phyloP scores from a whole-genome alignment of 495 filamentous ascomycete species.

The Apodospora peruviana region DNA sequence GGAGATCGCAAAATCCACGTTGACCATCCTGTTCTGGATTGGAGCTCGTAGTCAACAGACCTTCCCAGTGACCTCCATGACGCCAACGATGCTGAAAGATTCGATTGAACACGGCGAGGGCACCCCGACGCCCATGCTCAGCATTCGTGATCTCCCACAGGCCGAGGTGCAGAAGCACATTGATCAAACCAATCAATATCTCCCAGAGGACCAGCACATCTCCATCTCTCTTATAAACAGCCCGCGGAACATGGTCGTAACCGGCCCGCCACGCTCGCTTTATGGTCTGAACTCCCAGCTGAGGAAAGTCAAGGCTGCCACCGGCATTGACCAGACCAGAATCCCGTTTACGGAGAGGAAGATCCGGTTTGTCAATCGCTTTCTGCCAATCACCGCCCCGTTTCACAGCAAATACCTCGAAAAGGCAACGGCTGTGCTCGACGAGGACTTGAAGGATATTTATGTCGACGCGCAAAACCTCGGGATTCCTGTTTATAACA shows the following conservation, averaged over 20 bases:
- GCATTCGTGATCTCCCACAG: slow-evolving; percentile 84
- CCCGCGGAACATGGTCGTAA: slow-evolving; percentile 93
- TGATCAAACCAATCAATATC: slow-evolving; percentile 89
- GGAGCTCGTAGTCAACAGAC: slow-evolving; percentile 97
- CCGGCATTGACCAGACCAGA: slow-evolving; percentile 90
- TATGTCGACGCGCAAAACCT: slow-evolving; percentile 62
- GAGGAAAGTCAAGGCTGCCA: slow-evolving; percentile 93
- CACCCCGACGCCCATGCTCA: slow-evolving; percentile 92
- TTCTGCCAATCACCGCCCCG: slow-evolving; percentile 93
- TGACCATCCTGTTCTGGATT: slow-evolving; percentile 99
- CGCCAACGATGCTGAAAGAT: slow-evolving; percentile 88
- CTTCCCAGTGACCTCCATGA: slow-evolving; percentile 88
- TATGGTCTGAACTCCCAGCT: slow-evolving; percentile 92
- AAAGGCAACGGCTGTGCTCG: slow-evolving; percentile 70
- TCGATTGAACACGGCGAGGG: slow-evolving; percentile 93
- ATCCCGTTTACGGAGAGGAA: slow-evolving; percentile 94
- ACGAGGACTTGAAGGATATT: slow-evolving; percentile 81
- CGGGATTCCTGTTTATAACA: slow-evolving; percentile 80
- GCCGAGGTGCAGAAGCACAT: slow-evolving; percentile 88
- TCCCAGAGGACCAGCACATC: slow-evolving; percentile 88
- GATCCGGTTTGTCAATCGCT: slow-evolving; percentile 92
- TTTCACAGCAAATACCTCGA: slow-evolving; percentile 94
- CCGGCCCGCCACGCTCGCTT: slow-evolving; percentile 89
- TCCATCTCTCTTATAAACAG: slow-evolving; percentile 94
- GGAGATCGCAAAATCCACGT: slow-evolving; percentile 64